Base-by-base conservation (phyloP, 768 basidiomycete species). In the Favolaschia claudopus region DNA sequence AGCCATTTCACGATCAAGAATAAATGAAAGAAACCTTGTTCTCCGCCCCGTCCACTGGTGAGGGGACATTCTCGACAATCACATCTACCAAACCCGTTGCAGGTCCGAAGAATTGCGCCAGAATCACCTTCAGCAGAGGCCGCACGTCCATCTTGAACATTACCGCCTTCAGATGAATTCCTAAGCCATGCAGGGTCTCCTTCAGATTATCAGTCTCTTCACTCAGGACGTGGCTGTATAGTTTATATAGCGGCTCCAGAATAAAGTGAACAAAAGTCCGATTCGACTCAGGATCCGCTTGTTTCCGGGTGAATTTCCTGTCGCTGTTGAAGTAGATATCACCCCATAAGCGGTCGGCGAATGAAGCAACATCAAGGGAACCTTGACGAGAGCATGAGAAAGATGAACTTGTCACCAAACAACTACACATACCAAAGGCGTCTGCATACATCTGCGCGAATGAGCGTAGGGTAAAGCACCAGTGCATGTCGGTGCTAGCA, bases 71-170 rank as follows among this genome's bases (percentile, higher is more conserved):
- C 60, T 95, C 88, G 14, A 87, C 87, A 61, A 99, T 88, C 82
- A 99, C 87, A 71, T 99, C 97, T 27, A 98, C 87, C 63, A 99
- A 79, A 1, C 97, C 97, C 1, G 87, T 89, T 3, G 94, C 80
- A 25, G 88, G 86, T 7, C 97, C 96, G 68, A 99, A 99, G 82
- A 99, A 99, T 72, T 98, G 96, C 69, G 92, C 91, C 59, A 97
- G 77, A 13, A 99, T 89, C 34, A 90, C 93, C 76, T 98, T 97
- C 65, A 99, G 79, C 47, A 99, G 78, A 4, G 97, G 97, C 53
- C 96, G 80, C 6, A 95, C 95, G 70, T 99, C 97, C 94, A 99
- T 98, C 80, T 98, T 99, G 83, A 90, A 99, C 85, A 93, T 91
- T 29, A 95, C 82, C 0, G 95, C 91, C 76, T 96, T 97, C 64